phyloP scores from a whole-genome alignment of 2,329 filamentous ascomycete genomes.

The Colletotrichum gigasporum region DNA sequence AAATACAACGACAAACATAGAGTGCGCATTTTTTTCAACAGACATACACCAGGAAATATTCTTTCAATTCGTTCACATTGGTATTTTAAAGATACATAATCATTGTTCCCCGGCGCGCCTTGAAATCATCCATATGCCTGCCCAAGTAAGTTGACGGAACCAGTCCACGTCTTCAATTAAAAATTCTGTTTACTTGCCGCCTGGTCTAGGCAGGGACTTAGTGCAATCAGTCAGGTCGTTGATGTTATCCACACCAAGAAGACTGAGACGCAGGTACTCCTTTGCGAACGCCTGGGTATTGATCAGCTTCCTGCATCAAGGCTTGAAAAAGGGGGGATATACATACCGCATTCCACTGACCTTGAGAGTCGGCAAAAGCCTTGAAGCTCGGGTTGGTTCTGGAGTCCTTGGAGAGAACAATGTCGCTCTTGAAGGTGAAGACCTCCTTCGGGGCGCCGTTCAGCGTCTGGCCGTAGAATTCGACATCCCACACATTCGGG shows the following conservation, averaged over 20 bases:
- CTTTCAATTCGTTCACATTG: no score
- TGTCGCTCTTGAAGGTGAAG: slow-evolving; percentile 52
- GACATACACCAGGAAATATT: no score
- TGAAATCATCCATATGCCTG: no score
- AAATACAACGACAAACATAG: no score
- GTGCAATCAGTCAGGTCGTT: slow-evolving; percentile 66
- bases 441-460: slow-evolving; percentile 43
- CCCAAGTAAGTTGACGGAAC: no score
- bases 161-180: no score
- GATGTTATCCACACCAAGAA: slow-evolving; percentile 66
- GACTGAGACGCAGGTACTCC: slow-evolving; percentile 62
- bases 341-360: slow-evolving; percentile 52
- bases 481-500: slow-evolving; percentile 61
- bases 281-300: slow-evolving; percentile 54
- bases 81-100: no score
- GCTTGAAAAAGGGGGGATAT: neutral
- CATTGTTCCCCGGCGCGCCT: no score
- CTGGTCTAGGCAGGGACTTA: slow-evolving; percentile 60
- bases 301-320: neutral
- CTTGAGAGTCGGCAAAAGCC: slow-evolving; percentile 46
- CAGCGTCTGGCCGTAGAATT: slow-evolving; percentile 57
- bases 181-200: no score
- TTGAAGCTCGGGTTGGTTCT: slow-evolving; percentile 48
- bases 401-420: slow-evolving; percentile 47
- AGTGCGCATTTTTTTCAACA: no score